phyloP scores from a whole-genome alignment of 2,329 filamentous ascomycete species.

The Aureobasidium sp. region DNA sequence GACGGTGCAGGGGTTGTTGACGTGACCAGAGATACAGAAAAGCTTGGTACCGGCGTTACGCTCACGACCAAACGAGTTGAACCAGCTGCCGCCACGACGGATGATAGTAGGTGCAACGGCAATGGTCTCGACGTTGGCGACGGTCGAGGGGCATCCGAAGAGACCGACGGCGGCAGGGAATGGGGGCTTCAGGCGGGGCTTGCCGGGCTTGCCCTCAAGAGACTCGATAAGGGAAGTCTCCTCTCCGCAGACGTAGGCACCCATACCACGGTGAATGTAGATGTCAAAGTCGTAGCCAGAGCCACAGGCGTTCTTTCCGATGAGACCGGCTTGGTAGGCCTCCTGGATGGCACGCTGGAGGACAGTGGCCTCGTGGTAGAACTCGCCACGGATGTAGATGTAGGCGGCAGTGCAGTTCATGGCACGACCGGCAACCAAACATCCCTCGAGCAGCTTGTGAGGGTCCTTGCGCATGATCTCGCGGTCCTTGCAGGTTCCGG shows the following conservation, averaged over 20 bases:
- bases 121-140: constrained; percentile 96
- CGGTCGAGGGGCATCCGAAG: constrained; percentile 95
- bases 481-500: constrained; percentile 97
- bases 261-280: constrained; percentile 91
- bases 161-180: constrained; percentile 96
- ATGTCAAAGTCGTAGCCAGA: constrained; percentile 98
- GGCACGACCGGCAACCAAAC: constrained; percentile 86
- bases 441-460: constrained; percentile 97
- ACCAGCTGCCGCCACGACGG: constrained; percentile 87
- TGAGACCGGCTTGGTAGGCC: constrained; percentile 87
- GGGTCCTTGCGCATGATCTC: constrained; percentile 99
- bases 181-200: constrained; percentile 95
- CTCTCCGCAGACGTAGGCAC: constrained; percentile 96
- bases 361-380: constrained; percentile 89
- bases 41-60: constrained; percentile 97
- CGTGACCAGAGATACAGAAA: constrained; percentile 95
- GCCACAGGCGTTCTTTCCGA: constrained; percentile 96
- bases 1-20: constrained; percentile 97
- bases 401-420: constrained; percentile 99
- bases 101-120: constrained; percentile 94
- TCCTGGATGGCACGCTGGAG: constrained; percentile 95
- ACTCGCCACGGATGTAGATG: constrained; percentile 99
- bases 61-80: constrained; percentile 87
- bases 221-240: constrained; percentile 98
- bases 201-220: constrained; percentile 95